phyloP scores from a whole-genome alignment of 495 filamentous ascomycete genomes.

The Jackrogersella multiformis region DNA sequence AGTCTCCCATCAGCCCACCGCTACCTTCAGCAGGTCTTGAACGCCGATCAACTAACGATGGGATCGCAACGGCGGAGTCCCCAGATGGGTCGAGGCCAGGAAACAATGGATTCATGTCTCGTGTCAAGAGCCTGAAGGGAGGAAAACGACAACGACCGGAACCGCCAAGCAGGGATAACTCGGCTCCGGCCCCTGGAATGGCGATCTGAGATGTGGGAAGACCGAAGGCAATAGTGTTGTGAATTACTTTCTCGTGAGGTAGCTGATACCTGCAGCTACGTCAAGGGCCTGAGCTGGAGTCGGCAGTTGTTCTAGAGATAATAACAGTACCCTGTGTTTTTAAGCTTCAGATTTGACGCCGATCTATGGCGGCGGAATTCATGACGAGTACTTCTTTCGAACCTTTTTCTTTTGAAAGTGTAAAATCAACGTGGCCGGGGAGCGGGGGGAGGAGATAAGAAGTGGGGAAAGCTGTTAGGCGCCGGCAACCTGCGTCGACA shows the following conservation, averaged over 20 bases:
- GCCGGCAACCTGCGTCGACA: constrained; percentile 16
- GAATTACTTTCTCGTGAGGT: constrained; percentile 30
- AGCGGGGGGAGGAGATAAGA: background rate
- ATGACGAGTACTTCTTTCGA: constrained; percentile 28
- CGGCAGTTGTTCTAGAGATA: constrained; percentile 9
- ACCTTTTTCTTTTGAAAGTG: constrained; percentile 21
- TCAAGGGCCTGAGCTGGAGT: constrained; percentile 8
- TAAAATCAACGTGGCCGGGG: constrained; percentile 5
- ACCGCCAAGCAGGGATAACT: constrained; percentile 43
- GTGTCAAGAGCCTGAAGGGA: constrained; percentile 88
- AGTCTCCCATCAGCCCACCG: constrained; percentile 72
- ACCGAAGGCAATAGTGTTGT: constrained; percentile 18
- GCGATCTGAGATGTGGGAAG: constrained; percentile 30
- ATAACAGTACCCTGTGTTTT: constrained; percentile 18
- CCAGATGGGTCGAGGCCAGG: constrained; percentile 58
- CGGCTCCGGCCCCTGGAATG: constrained; percentile 30
- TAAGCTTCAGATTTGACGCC: constrained; percentile 16
- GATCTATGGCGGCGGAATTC: constrained; percentile 18
- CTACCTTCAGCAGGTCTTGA: constrained; percentile 63
- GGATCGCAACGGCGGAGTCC: constrained; percentile 49
- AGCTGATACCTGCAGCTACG: constrained; percentile 15
- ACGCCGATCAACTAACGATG: constrained; percentile 76
- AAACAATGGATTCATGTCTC: constrained; percentile 77
- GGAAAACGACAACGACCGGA: constrained; percentile 52
- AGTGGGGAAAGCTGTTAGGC: constrained; percentile 5